These are phyloP conservation scores for Leptodontidium sp. DNA, from an alignment of 2,329 filamentous ascomycete genomes.

Conservation along the genomic window DNA sequence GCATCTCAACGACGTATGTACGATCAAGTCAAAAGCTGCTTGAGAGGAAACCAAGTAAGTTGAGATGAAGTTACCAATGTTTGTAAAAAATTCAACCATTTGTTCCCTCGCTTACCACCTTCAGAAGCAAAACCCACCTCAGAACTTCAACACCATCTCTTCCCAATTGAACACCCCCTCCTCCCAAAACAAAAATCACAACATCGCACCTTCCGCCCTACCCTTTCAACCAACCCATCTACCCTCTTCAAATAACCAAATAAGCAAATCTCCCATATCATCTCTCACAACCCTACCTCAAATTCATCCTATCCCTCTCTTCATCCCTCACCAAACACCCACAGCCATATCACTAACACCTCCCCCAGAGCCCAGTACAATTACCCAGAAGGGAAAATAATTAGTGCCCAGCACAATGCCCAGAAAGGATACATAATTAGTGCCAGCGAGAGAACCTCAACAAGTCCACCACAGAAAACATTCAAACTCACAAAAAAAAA, in stretches of 20 bases:
- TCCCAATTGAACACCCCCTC: background rate
- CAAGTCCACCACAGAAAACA: background rate
- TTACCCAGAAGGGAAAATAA: too few species aligned
- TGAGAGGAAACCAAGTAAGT: too few species aligned
- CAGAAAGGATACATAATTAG: background rate
- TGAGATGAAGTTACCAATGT: too few species aligned
- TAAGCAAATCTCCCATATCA: background rate
- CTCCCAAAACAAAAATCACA: background rate
- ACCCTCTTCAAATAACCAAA: background rate
- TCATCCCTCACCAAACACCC: background rate
- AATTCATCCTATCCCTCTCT: background rate
- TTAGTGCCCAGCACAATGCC: too few species aligned
- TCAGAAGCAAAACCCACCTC: too few species aligned
- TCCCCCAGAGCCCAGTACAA: background rate
- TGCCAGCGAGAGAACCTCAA: background rate
- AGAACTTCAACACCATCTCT: background rate
- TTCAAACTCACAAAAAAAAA: too few species aligned
- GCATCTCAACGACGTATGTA: too few species aligned
- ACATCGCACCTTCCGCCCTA: background rate
- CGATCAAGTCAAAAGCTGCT: too few species aligned
- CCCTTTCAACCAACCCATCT: background rate
- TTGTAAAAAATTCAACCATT: background rate
- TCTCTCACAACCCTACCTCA: background rate
- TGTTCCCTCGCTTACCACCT: background rate
- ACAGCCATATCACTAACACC: background rate